Base-by-base conservation (phyloP, 2,329 filamentous ascomycete genomes). In the Neofusicoccum sp. region DNA sequence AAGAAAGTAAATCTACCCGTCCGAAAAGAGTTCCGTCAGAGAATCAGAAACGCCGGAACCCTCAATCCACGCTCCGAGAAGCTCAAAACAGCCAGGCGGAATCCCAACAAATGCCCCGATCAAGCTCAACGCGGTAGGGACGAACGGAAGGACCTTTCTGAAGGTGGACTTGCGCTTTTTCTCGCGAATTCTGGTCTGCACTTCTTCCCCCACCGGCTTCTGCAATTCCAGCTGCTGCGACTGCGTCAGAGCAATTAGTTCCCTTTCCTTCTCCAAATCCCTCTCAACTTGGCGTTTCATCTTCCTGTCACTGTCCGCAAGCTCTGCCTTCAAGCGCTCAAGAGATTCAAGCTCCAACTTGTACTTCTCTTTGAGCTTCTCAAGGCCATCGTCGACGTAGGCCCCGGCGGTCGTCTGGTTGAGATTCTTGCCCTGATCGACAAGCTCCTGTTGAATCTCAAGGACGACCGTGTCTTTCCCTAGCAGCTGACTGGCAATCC, bases 221-320 rank as follows among this genome's bases (percentile, higher is more conserved):
- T 61, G 48, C 38, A 64, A 53, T 58, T 51, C 61, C 24, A 51
- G 61, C 43, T 62, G 61, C 24, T 64, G 26, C 7, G 43, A 14
- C 24, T 47, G 12, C 24, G 31, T 14, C 36, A 62, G 51, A n/a
- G n/a, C n/a, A n/a, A n/a, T n/a, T 34, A 57, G 31, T 9, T 41
- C 60, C 14, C 28, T 20, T 30, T 64, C 60, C 7, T 60, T n/a
- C 8, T 59, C 60, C 60, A 60, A 63, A 41, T 63, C 62, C 28
- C 24, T 8, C 6, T 47, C 44, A 11, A 60, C n/a, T 41, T 60
- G 53, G 38, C 60, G 53, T n/a, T 24, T 62, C 62, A 62, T 63
- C 20, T 53, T 48, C 7, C 45, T 28, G 44, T 63, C 60, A 8
- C 57, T 49, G 3, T 56, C 60, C 6, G 53, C 36, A 4, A 62